Evolutionary conservation across 768 basidiomycete genomes (phyloP), one percentile per base, ranked within the genome.

Genomic region (Tricholomella constricta): DNA sequence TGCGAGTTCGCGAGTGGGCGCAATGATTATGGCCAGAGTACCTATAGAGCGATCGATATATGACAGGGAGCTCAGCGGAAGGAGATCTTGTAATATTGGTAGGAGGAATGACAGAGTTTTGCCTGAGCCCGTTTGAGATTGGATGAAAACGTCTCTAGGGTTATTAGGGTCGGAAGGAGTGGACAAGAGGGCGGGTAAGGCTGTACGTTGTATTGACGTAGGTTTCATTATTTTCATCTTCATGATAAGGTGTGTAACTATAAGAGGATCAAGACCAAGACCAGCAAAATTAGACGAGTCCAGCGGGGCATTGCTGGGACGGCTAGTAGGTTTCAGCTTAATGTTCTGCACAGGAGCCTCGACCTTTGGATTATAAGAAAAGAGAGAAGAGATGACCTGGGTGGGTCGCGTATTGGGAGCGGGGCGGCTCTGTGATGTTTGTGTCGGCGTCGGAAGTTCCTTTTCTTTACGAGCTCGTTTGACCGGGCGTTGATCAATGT

Each of bases 101-200:
- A 98, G 83, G 20, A 98, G 82, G 74, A 91, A 98, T 3, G 94
- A 83, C 20, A 98, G 74, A 0, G 95, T 98, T 72, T 98, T 98
- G 65, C 96, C 96, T 0, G 95, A 98, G 50, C 96, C 96, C 8
- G 96, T 98, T 67, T 98, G 94, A 11, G 94, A 91, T 69, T 97
- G 95, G 51, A 98, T 91, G 69, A 97, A 95, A 12, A 90, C 82
- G 69, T 96, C 94, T 54, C 89, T 78, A 44, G 74, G 72, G 43
- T 61, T 56, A 54, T 70, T 71, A 56, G 67, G 73, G 23, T 70
- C 59, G 0, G 76, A 68, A 7, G 65, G 54, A 7, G 70, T 62
- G 34, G 67, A 71, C 22, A 76, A 66, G 46, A 72, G 72, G 29
- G 77, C 65, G 3, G 90, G 78, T 37, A 98, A 77, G n/a, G 86